Evolutionary conservation across 768 basidiomycete species (phyloP).

Genomic region (Pisolithus microcarpus): DNA sequence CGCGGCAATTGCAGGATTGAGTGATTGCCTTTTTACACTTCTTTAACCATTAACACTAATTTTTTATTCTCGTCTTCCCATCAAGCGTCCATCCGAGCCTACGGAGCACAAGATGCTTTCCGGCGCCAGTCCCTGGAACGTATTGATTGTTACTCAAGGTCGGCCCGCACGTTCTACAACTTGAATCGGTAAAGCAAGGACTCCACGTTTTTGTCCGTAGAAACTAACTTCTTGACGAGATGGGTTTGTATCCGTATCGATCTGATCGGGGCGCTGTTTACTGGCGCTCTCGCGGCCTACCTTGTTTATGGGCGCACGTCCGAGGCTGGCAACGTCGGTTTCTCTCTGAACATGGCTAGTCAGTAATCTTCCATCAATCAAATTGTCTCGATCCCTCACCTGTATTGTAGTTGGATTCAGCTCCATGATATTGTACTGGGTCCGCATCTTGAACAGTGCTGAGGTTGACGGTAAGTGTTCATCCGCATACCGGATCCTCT

Average conservation of each 20-base stretch:
- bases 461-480: constrained; percentile 34
- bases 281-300: constrained; percentile 43
- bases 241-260: constrained; percentile 54
- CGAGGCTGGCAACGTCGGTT: constrained; percentile 34
- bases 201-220: neutral
- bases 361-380: neutral
- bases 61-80: neutral
- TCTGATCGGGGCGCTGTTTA: constrained; percentile 43
- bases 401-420: constrained; percentile 44
- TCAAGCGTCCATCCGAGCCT: constrained; percentile 44
- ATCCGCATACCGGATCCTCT: neutral
- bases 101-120: constrained; percentile 42
- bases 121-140: constrained; percentile 35
- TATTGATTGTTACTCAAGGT: constrained; percentile 42
- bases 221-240: constrained; percentile 13
- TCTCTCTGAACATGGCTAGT: constrained; percentile 38
- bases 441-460: constrained; percentile 38
- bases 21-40: constrained; percentile 17
- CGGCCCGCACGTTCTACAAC: constrained; percentile 39
- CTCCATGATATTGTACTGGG: constrained; percentile 45
- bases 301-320: constrained; percentile 39
- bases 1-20: constrained; percentile 44
- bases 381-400: neutral
- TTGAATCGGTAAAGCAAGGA: constrained; percentile 32
- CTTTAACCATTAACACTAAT: constrained; percentile 10